Percentiles rank a stretch among this genome's conserved stretches.
Conservation (phyloP, 2,329 filamentous ascomycete species). For the Mollisia scopiformis region DNA sequence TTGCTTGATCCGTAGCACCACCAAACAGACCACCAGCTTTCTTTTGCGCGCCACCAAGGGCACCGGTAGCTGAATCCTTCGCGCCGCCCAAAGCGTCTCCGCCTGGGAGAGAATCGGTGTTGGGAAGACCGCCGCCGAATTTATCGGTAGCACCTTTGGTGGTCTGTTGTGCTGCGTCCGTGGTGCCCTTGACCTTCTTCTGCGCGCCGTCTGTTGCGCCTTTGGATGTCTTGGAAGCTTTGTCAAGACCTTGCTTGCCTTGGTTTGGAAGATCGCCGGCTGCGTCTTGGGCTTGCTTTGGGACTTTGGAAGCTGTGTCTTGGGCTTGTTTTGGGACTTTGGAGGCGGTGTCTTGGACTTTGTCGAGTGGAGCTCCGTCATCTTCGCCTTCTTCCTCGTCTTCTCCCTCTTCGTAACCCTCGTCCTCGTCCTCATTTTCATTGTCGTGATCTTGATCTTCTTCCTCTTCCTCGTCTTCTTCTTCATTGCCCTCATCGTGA, state of each 20-base stretch:
- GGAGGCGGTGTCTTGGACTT: background rate
- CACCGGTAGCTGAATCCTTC: background rate
- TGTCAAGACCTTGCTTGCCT: background rate
- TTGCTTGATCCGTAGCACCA: background rate
- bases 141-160: constrained; percentile 8
- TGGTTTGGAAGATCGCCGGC: background rate
- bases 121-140: background rate
- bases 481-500: constrained; percentile 8
- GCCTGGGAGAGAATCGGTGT: constrained; percentile 3
- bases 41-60: background rate
- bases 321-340: constrained; percentile 14
- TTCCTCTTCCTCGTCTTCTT: constrained; percentile 18
- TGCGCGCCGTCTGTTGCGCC: constrained; percentile 12
- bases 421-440: background rate
- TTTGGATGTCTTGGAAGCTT: constrained; percentile 5
- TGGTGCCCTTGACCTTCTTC: constrained; percentile 6
- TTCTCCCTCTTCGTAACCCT: background rate
- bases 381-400: background rate
- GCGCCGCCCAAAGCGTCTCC: constrained; percentile 2
- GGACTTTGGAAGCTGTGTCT: background rate
- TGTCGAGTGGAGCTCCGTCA: constrained; percentile 10
- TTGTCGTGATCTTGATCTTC: constrained; percentile 7
- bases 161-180: constrained; percentile 11
- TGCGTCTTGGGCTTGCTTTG: constrained; percentile 7
- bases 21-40: background rate